Evolutionary conservation across 805 yeast genomes (phyloP), one percentile per base, ranked within the genome.

Genomic region (Teunomyces stri): DNA sequence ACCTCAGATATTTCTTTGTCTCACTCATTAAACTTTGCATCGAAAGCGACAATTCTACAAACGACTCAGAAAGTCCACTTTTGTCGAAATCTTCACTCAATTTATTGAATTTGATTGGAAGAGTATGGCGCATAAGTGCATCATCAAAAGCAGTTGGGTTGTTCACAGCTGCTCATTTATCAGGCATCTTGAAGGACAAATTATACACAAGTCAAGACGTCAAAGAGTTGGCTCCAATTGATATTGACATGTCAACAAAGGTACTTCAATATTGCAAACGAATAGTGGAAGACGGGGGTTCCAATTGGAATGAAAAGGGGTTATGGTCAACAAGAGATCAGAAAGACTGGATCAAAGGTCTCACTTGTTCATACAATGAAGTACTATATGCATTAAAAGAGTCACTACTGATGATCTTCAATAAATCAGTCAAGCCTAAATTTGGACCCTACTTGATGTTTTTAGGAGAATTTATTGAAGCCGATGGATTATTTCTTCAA

Each of bases 101-200:
- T 39, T 60, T 85, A 10, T 55, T 85, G 3, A 61, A 58, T 1
- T 60, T 70, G 12, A 77, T 80, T 45, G 67, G 80, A 5, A 71
- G 68, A 35, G 69, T 78, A 45, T 87, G 94, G 94, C 67, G 86
- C 48, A 61, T 85, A 4, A 76, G 75, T 49, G 61, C 60, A 5
- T 67, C 81, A 0, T 70, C 87, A 0, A 65, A 78, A 42, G 77
- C 81, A 0, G 70, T 77, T 0, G 54, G 79, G 6, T 49, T 82
- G 5, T 79, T 75, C 46, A 75, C 81, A 4, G 84, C 85, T 1
- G 68, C 68, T 10, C 73, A 69, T 48, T 50, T 63, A 34, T 49
- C 67, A 3, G 69, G 70, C 2, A 46, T 62, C 16, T 25, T 42
- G 15, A 56, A 59, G 33, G 75, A 69, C 40, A 57, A 60, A 4